Evolutionary conservation across 2,329 filamentous ascomycete genomes (phyloP), one percentile per base, ranked within the genome.

Genomic region (Colletotrichum higginsianum): DNA sequence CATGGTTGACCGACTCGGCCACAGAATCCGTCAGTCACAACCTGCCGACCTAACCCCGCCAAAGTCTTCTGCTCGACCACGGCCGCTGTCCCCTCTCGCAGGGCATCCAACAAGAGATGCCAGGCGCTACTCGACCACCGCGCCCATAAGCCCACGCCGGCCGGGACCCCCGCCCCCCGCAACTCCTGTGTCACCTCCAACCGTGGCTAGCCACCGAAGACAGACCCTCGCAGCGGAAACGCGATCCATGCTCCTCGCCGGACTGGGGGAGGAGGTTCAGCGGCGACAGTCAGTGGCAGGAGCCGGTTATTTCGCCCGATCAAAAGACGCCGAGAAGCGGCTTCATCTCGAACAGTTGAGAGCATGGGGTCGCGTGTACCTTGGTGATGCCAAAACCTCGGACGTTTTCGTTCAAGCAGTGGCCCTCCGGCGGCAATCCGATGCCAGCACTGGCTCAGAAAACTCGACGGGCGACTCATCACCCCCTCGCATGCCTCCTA

Each of bases 361-460:
- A 44, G 80, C 79, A 5, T 86, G 83, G 81, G 84, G 83, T 1
- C 78, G 80, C 56, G 76, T 82, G 30, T 85, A 84, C 71, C 80
- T 84, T n/a, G 79, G 79, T 50, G 83, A 86, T 71, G 74, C 75
- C 8, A 76, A 78, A 56, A 83, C 81, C 12, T 84, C 85, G 44
- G 84, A 86, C 67, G 84, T 82, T 56, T 86, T 86, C 64, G 79
- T 87, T 8, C 80, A 83, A 7, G 82, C 85, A 1, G 78, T 85
- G 3, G 79, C 80, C 21, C 76, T 86, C 23, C 82, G 83, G 18
- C 78, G 81, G 38, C 71, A 77, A 35, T 83, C 76, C 57, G 78
- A 76, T 44, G 67, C 74, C 11, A 75, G 76, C 9, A 64, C 69
- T 52, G 67, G 66, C 46, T 71, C 73, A 53, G 74, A 62, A 18